A percentile compares a stretch with the other conserved stretches of the same genome.
Evolutionary conservation across 768 basidiomycete genomes (phyloP).

Genomic region (Coprinopsis marcescibilis): DNA sequence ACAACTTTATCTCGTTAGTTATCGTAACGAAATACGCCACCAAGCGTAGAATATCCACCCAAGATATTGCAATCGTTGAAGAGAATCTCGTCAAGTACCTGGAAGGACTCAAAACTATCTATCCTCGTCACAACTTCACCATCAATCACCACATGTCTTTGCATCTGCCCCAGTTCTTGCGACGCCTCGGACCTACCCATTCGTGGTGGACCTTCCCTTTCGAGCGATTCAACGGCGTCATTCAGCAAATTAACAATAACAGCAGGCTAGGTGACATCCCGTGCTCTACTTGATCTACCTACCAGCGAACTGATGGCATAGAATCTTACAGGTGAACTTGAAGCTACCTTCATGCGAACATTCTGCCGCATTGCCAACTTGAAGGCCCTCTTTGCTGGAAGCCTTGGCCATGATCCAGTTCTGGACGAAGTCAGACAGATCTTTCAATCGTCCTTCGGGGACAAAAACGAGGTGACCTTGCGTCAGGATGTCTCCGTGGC

Average conservation of each 20-base stretch:
- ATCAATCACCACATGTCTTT: constrained; percentile 37
- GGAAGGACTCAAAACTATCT: constrained; percentile 21
- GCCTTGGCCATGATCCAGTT: neutral
- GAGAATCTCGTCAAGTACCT: constrained; percentile 28
- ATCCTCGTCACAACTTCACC: constrained; percentile 19
- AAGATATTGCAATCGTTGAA: constrained; percentile 20
- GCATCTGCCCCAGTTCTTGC: constrained; percentile 27
- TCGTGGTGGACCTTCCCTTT: constrained; percentile 32
- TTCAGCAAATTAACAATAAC: constrained; percentile 4
- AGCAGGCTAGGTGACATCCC: constrained; percentile 4
- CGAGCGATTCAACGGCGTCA: constrained; percentile 7
- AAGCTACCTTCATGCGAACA: constrained; percentile 7
- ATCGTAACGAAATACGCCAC: constrained; percentile 26
- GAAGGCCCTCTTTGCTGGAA: neutral
- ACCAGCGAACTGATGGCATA: neutral
- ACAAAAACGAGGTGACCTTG: too few species aligned
- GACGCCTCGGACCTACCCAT: constrained; percentile 29
- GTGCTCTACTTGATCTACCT: neutral
- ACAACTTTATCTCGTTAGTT: constrained; percentile 31
- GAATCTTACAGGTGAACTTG: neutral
- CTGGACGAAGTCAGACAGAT: neutral
- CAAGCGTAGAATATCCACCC: constrained; percentile 16
- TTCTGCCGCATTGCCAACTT: constrained; percentile 6
- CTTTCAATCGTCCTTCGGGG: neutral
- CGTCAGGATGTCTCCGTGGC: too few species aligned